Base-by-base conservation (phyloP, 768 basidiomycete species). In the Leccinum fibrillosum region DNA sequence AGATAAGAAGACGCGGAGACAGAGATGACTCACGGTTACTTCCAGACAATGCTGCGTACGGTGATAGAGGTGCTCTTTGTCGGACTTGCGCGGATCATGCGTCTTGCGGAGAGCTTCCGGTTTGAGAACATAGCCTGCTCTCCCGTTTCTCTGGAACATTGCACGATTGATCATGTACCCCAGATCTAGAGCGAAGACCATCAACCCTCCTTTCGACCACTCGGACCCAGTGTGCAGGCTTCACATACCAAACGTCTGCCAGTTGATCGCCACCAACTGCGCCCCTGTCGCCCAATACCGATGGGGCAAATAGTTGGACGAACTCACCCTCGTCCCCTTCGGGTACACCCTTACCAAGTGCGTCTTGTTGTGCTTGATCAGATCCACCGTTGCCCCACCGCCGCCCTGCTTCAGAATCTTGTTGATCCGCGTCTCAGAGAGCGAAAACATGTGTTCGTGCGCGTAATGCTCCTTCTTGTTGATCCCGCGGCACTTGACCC, bases 221-320 rank as follows among this genome's bases (percentile, higher is more conserved):
- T n/a, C 23, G 28, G 9, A 25, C 21, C 15, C 2, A 52, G 2
- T 19, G n/a, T 49, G 1, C 30, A 19, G n/a, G 2, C 10, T 49
- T 49, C 13, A 77, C 86, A 55, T 67, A 95, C 94, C 94, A 63
- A 87, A 87, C 0, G 94, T 98, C 74, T 99, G 96, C 94, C 94
- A 98, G 72, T 99, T 99, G 55, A 99, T 80, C 8, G 96, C 94
- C 0, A 94, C 94, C 5, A 98, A 74, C 71, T 98, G 95, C 12
- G 86, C 82, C 0, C 96, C 96, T 2, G 86, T 86, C 1, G 86
- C 84, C 96, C 96, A 99, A 69, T 86, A 94, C 17, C 86, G 81
- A 72, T 94, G 87, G 7, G 95, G 95, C 60, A 89, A 82, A 65
- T 88, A 98, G 67, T 98, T 98, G 23, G 86, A 86, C 62, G 90